Conservation (phyloP, 2,329 filamentous ascomycete genomes). For the Cercospora sesami region DNA sequence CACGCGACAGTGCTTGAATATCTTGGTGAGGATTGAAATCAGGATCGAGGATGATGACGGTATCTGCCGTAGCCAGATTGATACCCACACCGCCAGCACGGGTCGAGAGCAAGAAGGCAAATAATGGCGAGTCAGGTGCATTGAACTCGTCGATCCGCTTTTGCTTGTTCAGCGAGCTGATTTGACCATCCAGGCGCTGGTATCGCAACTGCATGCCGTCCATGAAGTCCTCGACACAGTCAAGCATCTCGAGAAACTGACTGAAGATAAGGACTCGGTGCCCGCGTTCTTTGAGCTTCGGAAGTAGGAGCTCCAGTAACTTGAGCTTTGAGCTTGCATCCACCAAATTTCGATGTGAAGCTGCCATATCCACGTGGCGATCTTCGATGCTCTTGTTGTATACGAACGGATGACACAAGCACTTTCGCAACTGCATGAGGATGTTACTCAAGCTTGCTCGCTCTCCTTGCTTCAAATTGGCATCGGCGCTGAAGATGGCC, state of each 20-base stretch:
- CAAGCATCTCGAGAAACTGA: conserved; percentile 83
- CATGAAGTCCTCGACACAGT: conserved; percentile 90
- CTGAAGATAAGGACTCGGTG: conserved; percentile 94
- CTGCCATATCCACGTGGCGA: conserved; percentile 59
- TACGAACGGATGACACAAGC: conserved; percentile 92
- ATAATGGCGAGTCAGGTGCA: conserved; percentile 74
- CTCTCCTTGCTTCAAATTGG: conserved; percentile 65
- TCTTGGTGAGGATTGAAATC: conserved; percentile 99
- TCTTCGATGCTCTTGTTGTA: conserved; percentile 92
- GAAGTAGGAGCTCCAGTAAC: conserved; percentile 79
- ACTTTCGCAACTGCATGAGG: conserved; percentile 90
- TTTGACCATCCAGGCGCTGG: conserved; percentile 80
- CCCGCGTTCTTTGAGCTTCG: conserved; percentile 78
- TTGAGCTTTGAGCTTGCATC: conserved; percentile 90
- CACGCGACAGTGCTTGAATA: conserved; percentile 89
- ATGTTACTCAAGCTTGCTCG: conserved; percentile 88
- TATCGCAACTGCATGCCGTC: conserved; percentile 70
- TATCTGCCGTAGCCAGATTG: conserved; percentile 94
- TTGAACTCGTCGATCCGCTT: conserved; percentile 94
- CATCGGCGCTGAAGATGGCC: conserved; percentile 72
- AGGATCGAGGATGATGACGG: conserved; percentile 93
- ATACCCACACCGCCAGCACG: conserved; percentile 95
- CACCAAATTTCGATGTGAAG: conserved; percentile 76
- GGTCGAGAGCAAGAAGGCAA: conserved; percentile 90
- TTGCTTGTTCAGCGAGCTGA: conserved; percentile 83